phyloP scores from a whole-genome alignment of 2,329 filamentous ascomycete genomes.

The Cadophora gregata region DNA sequence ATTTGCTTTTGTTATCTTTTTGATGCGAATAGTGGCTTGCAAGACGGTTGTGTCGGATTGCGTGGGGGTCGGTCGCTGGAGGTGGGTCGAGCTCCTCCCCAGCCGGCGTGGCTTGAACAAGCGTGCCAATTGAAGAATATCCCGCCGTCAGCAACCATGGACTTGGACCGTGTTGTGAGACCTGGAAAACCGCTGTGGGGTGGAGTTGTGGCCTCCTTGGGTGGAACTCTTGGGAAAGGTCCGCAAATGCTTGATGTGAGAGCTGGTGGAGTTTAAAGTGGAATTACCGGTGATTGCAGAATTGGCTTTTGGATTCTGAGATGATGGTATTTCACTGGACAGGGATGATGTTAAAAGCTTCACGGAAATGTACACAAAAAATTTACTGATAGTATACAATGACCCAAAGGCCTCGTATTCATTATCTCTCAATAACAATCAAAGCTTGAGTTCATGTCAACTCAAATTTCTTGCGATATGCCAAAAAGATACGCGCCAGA shows the following conservation, averaged over 20 bases:
- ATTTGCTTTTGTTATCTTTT: background rate
- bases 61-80: background rate
- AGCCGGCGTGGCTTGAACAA: background rate
- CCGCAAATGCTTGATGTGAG: background rate
- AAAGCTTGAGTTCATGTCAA: too few relatives aligned
- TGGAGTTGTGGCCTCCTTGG: background rate
- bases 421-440: too few relatives aligned
- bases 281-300: too few relatives aligned
- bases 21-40: background rate
- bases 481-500: background rate
- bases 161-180: background rate
- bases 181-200: background rate
- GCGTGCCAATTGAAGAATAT: conserved; percentile 4
- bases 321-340: too few relatives aligned
- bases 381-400: too few relatives aligned
- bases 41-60: background rate
- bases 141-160: conserved; percentile 11
- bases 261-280: background rate
- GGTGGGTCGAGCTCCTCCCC: background rate
- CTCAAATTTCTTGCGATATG: background rate
- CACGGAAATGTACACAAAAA: too few relatives aligned
- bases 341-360: too few relatives aligned
- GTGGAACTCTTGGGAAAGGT: background rate
- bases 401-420: too few relatives aligned
- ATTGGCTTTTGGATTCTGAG: too few relatives aligned